phyloP scores from a whole-genome alignment of 2,329 filamentous ascomycete species.

The Botrytis cinerea region DNA sequence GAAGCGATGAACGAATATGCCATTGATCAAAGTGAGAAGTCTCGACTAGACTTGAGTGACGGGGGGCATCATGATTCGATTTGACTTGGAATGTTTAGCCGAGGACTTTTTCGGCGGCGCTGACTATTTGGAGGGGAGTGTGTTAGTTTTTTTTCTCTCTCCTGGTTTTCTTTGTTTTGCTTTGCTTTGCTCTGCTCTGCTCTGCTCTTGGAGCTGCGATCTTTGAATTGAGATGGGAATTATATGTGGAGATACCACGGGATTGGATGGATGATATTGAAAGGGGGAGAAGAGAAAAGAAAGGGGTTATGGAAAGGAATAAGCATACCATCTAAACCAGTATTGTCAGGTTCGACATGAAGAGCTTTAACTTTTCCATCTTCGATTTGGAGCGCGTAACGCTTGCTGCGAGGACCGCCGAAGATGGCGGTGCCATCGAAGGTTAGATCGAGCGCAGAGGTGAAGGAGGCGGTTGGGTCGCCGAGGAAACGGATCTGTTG shows the following conservation, averaged over 20 bases:
- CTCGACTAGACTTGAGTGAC: not conserved
- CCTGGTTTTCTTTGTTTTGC: not conserved
- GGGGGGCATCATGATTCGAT: not conserved
- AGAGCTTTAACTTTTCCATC: slow-evolving; percentile 81
- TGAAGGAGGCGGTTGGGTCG: slow-evolving; percentile 78
- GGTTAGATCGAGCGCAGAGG: slow-evolving; percentile 76
- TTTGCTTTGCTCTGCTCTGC: too few relatives aligned
- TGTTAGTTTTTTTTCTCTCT: not conserved
- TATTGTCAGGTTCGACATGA: slow-evolving; percentile 86
- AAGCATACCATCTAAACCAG: slow-evolving; percentile 70
- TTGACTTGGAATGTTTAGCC: slow-evolving; percentile 36
- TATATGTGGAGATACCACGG: not conserved
- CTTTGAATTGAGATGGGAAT: not conserved
- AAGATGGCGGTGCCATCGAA: slow-evolving; percentile 82
- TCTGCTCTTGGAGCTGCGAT: not conserved
- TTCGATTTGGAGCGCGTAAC: slow-evolving; percentile 81
- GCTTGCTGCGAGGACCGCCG: slow-evolving; percentile 79
- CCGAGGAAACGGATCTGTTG: slow-evolving; percentile 82
- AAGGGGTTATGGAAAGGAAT: too few relatives aligned
- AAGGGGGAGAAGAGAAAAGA: not conserved
- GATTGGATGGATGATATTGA: not conserved
- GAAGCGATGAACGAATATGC: not conserved
- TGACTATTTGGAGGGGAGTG: slow-evolving; percentile 42
- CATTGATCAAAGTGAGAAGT: not conserved
- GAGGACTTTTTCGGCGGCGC: slow-evolving; percentile 52